These are phyloP conservation scores for Sarocladium oryzae DNA, from an alignment of 2,329 filamentous ascomycete genomes.

Conservation along the genomic window DNA sequence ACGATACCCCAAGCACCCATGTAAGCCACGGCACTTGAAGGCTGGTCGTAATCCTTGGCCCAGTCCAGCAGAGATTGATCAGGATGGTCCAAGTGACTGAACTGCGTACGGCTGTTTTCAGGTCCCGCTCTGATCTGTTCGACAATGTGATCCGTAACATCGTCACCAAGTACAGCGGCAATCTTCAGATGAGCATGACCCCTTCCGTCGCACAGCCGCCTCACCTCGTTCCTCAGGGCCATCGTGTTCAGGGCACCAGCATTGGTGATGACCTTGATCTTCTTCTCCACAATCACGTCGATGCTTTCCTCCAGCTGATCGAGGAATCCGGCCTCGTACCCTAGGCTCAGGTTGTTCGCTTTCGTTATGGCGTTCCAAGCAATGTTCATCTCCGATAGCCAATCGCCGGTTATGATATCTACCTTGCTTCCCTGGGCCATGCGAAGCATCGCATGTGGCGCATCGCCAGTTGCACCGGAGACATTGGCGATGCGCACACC, in stretches of 20 bases:
- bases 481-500: conserved; percentile 26
- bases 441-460: conserved; percentile 26
- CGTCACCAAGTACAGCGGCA: conserved; percentile 32
- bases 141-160: conserved; percentile 24
- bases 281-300: conserved; percentile 25
- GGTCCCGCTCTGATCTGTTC: not conserved
- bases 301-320: conserved; percentile 37
- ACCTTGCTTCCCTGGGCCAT: conserved; percentile 25
- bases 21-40: conserved; percentile 32
- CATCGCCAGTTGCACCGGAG: conserved; percentile 27
- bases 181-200: conserved; percentile 25
- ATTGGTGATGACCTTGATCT: conserved; percentile 33
- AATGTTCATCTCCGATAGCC: conserved; percentile 44
- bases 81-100: conserved; percentile 24
- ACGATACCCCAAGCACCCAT: conserved; percentile 44
- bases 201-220: conserved; percentile 22
- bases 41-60: conserved; percentile 17
- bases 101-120: conserved; percentile 12
- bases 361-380: conserved; percentile 32
- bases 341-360: conserved; percentile 23
- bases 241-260: conserved; percentile 32
- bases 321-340: conserved; percentile 31
- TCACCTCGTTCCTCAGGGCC: conserved; percentile 23
- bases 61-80: conserved; percentile 22
- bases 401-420: conserved; percentile 33